These are phyloP conservation scores for Ceratobasidium sp. DNA, from an alignment of 1,284 basidiomycete genomes.

Conservation along the genomic window DNA sequence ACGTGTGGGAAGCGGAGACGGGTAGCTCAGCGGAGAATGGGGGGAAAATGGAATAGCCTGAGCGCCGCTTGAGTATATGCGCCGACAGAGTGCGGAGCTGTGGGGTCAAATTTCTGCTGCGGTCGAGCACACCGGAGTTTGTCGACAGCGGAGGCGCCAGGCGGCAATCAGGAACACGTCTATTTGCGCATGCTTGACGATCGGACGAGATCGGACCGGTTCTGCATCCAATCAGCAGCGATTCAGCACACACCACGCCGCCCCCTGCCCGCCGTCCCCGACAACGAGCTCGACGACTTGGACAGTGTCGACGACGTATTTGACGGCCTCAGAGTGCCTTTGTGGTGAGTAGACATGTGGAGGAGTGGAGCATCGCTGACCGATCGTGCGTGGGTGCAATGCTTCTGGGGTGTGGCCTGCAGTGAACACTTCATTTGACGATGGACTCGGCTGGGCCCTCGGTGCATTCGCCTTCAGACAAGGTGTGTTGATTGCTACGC, in stretches of 20 bases:
- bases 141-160: neutral
- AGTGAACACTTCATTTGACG: constrained; percentile 1
- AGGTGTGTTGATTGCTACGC: neutral
- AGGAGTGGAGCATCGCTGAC: neutral
- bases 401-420: constrained; percentile 7
- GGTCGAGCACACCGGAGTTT: neutral
- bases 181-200: constrained; percentile 12
- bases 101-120: neutral
- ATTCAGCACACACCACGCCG: neutral
- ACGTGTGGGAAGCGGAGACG: constrained; percentile 5
- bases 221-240: neutral
- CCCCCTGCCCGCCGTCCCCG: constrained; percentile 3
- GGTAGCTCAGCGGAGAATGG: neutral
- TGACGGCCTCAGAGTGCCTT: no score
- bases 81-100: neutral
- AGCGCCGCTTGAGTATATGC: no score
- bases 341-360: no score
- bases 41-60: neutral
- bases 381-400: constrained; percentile 2
- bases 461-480: constrained; percentile 32
- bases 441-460: constrained; percentile 30
- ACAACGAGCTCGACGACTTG: constrained; percentile 2
- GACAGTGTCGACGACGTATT: neutral
- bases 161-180: constrained; percentile 3
- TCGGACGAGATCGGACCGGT: constrained; percentile 25